Evolutionary conservation across 2,329 filamentous ascomycete genomes (phyloP), one percentile per base, ranked within the genome.

Genomic region (Ophiostoma sp.): DNA sequence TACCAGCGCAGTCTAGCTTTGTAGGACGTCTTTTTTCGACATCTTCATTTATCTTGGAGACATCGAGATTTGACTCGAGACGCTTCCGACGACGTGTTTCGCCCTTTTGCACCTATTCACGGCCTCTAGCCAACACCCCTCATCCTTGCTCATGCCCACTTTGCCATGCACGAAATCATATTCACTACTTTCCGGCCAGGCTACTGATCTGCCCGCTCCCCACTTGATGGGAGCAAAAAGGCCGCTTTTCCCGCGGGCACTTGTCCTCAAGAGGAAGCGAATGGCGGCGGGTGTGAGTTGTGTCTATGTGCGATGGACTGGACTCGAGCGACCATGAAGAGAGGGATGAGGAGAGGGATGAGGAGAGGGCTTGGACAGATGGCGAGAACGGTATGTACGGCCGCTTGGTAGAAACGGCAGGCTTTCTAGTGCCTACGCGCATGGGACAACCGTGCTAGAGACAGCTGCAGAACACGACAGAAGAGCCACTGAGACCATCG

Each of bases 111-210:
- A 6, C 16, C 11, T 60, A 16, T 14, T 60, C 55, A 40, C 11
- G 55, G 55, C 55, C 55, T 14, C 11, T 60, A 58, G 14, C 11
- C 63, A 64, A 64, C 41, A 45, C 42, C 63, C 63, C 63, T 45
- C 18, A 47, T 64, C 63, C 63, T 47, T 64, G 63, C 63, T 18
- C 63, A 47, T 45, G 40, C n/a, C 40, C 40, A 42, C 62, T 45
- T 11, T 27, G 40, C n/a, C 42, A 27, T 44, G 63, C 41, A 63
- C 38, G 60, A n/a, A 63, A 41, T 36, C 2, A 41, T 42, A 63
- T 42, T 63, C 16, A 63, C 38, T 42, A 62, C 36, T 40, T 40
- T 16, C 27, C 52, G 58, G 58, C 36, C 58, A 63, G 58, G 52
- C 9, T 42, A n/a, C 27, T 63, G 60, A 63, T 63, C 60, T 63